Evolutionary conservation across 495 filamentous ascomycete genomes (phyloP), one percentile per base, ranked within the genome.

Genomic region (Talaromyces wortmannii): DNA sequence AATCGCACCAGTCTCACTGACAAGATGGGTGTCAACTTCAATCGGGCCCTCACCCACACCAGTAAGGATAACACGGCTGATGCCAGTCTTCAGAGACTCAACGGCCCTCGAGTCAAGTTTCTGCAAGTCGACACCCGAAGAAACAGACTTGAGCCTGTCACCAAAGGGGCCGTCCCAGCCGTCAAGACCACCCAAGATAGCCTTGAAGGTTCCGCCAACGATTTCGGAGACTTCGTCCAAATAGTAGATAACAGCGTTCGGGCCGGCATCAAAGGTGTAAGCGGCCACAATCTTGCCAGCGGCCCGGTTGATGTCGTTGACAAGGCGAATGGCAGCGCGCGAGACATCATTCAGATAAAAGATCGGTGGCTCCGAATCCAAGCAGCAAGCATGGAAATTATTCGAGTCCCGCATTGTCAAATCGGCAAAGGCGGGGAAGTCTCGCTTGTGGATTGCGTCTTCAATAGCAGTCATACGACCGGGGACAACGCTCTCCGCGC

Each of bases 261-360:
- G 95, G 45, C 94, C 94, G 2, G 94, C 94, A 70, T 99, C 94
- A 65, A 96, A 99, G 0, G 94, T 99, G 69, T 99, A 99, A 16
- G 94, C 92, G 8, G 87, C 89, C 4, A 97, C 79, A 2, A 76
- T 82, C 71, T 81, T 84, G 45, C 89, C 88, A 15, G 80, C 83
- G 8, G 78, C 78, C 36, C 73, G 70, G 68, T 99, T 99, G 70
- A 97, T 87, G 43, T 82, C 83, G 73, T 97, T 90, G 30, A 97
- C 92, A 3, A 88, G 84, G 49, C 88, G 76, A 48, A 99, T 88
- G 10, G 91, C 90, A 7, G 91, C 90, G 13, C 88, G 76, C 15
- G 83, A 88, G 16, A 92, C 85, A 70, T 97, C 94, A 64, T 97
- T 99, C 77, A 97, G 81, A 74, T 99, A 99, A 74, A 96, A 96